Evolutionary conservation across 2,329 filamentous ascomycete genomes (phyloP).

Genomic region (Apiospora hydei): DNA sequence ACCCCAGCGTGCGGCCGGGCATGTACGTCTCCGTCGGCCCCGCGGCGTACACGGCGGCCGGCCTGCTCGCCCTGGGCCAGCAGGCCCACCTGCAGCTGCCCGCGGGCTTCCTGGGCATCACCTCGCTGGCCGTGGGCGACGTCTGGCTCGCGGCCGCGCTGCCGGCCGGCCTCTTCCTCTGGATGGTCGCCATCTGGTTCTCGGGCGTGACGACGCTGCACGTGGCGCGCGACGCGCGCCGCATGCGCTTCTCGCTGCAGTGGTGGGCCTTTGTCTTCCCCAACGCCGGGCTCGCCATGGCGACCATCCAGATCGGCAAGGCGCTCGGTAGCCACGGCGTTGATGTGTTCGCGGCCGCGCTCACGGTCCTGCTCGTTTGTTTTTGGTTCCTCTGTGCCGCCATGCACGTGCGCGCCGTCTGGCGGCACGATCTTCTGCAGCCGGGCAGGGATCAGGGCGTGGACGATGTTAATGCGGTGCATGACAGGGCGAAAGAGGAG

Average conservation of each 20-base stretch:
- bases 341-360: slow-evolving; percentile 54
- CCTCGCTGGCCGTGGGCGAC: slow-evolving; percentile 37
- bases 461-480: slow-evolving; percentile 38
- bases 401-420: slow-evolving; percentile 52
- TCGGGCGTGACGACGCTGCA: slow-evolving; percentile 51
- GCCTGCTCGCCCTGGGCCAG: slow-evolving; percentile 54
- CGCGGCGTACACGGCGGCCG: slow-evolving; percentile 54
- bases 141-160: slow-evolving; percentile 54
- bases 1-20: slow-evolving; percentile 54
- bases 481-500: background rate
- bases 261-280: slow-evolving; percentile 69
- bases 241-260: slow-evolving; percentile 53
- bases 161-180: slow-evolving; percentile 56
- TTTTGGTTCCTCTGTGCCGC: slow-evolving; percentile 58
- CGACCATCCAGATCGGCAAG: slow-evolving; percentile 59
- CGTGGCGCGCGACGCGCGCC: slow-evolving; percentile 44
- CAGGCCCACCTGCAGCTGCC: slow-evolving; percentile 34
- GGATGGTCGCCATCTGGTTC: slow-evolving; percentile 62
- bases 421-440: slow-evolving; percentile 55
- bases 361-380: slow-evolving; percentile 56
- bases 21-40: slow-evolving; percentile 64
- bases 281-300: slow-evolving; percentile 63
- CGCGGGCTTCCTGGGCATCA: slow-evolving; percentile 36
- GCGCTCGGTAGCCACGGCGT: slow-evolving; percentile 55
- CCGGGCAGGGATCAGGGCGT: slow-evolving; percentile 62